phyloP scores from a whole-genome alignment of 148 eudicot species.

The Persicaria maculosa region DNA sequence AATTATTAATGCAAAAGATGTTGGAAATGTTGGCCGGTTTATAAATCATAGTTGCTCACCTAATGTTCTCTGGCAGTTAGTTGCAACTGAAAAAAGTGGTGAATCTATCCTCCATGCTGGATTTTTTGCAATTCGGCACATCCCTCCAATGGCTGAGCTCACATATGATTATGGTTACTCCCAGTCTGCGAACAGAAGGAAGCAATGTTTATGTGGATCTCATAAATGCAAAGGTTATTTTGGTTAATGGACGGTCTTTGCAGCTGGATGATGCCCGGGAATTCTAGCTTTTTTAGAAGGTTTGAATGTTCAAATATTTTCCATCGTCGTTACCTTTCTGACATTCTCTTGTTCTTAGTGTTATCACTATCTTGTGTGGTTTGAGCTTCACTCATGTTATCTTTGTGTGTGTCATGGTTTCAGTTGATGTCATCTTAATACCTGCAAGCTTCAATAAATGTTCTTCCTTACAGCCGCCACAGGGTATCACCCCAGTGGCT shows the following conservation, averaged over 20 bases:
- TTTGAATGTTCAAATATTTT: background rate
- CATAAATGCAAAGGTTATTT: constrained; percentile 75
- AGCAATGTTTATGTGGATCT: constrained; percentile 73
- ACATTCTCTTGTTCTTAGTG: background rate
- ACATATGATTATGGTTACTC: constrained; percentile 77
- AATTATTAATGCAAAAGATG: constrained; percentile 60
- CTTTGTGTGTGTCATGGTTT: background rate
- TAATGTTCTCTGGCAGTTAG: constrained; percentile 77
- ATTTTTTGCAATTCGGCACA: constrained; percentile 75
- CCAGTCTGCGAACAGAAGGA: constrained; percentile 46
- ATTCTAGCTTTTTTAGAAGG: constrained; percentile 1
- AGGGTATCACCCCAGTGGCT: background rate
- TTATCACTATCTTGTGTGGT: background rate
- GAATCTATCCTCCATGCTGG: constrained; percentile 59
- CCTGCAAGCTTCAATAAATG: background rate
- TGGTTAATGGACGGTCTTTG: constrained; percentile 24
- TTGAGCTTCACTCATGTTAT: background rate
- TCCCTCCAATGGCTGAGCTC: constrained; percentile 89
- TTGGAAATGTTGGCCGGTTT: constrained; percentile 82
- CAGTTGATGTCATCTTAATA: background rate
- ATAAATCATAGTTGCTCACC: constrained; percentile 98
- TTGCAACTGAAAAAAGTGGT: constrained; percentile 52
- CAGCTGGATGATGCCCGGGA: constrained; percentile 7
- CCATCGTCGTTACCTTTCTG: background rate
- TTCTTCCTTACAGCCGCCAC: background rate